These are phyloP conservation scores for Alisma plantagoaquatica DNA, from an alignment of 106 monocot species.

Conservation along the genomic window DNA sequence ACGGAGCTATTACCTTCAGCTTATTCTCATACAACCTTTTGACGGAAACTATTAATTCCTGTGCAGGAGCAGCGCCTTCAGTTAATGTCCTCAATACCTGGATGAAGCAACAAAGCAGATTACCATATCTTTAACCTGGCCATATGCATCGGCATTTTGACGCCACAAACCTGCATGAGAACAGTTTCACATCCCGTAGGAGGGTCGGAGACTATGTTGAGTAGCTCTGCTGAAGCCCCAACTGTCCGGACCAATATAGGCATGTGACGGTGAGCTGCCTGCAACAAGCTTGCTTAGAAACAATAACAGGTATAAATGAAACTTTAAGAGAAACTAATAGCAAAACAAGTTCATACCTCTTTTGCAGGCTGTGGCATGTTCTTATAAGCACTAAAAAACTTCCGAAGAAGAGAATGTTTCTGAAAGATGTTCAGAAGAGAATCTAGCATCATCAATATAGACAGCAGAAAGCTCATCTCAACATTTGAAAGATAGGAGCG, in stretches of 20 bases:
- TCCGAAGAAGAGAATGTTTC: slow-evolving; percentile 84
- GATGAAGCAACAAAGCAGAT: too few species aligned
- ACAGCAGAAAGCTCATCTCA: background rate
- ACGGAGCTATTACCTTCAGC: slow-evolving; percentile 39
- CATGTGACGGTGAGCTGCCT: slow-evolving; percentile 90
- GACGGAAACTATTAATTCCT: slow-evolving; percentile 57
- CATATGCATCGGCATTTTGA: too few species aligned
- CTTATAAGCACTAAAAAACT: slow-evolving; percentile 59
- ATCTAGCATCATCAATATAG: background rate
- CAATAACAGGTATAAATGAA: background rate
- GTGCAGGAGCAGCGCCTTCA: slow-evolving; percentile 53
- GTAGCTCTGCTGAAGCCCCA: slow-evolving; percentile 64
- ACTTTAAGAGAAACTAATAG: background rate
- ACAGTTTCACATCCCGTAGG: slow-evolving; percentile 57
- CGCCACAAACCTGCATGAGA: slow-evolving; percentile 74
- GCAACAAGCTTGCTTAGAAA: slow-evolving; percentile 10
- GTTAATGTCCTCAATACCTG: slow-evolving; percentile 85
- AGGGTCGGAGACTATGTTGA: slow-evolving; percentile 73
- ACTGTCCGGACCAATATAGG: slow-evolving; percentile 79
- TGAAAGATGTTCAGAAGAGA: slow-evolving; percentile 10
- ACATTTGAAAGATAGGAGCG: background rate
- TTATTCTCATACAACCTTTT: slow-evolving; percentile 56
- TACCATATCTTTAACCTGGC: too few species aligned
- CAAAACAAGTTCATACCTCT: slow-evolving; percentile 26
- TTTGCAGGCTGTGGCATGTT: slow-evolving; percentile 56